Base-by-base conservation (phyloP, 2,329 filamentous ascomycete genomes). In the Clonostachys chloroleuca region DNA sequence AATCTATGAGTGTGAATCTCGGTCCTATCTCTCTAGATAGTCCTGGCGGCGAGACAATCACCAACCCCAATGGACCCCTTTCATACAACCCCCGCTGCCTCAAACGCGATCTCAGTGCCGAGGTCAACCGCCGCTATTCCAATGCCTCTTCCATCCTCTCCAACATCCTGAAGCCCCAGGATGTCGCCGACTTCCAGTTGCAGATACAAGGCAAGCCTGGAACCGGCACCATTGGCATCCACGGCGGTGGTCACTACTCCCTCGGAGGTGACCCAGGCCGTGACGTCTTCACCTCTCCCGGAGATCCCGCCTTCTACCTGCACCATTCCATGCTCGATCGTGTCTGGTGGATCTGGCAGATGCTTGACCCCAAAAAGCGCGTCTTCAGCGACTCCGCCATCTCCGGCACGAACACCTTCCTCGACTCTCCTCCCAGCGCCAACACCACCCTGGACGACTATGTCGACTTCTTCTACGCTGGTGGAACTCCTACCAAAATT, bases 31-130 rank as follows among this genome's bases (percentile, higher is more conserved):
- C 59, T 5, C 60, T 60, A 6, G 56, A 59, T 12, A 47, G 59
- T 2, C 59, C 59, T 5, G 61, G 59, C 2, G 62, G 46, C 49
- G 34, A 41, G 49, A 53, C 52, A 6, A 49, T 49, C 10, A 42
- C 54, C 16, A 51, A 49, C 12, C 48, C 59, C 2, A 48, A 54
- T 8, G 58, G 56, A 1, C 58, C 57, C 10, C 59, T 69, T 0
- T 56, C 55, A 10, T 69, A 68, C 49, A 73, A 74, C 54, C 71
- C 71, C 2, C 69, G 70, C 41, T 70, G 70, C 51, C 53, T 74
- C 35, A 64, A 64, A 46, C 63, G 69, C 1, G 69, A 68, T n/a
- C 45, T 67, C 1, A 59, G 56, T 36, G 53, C 57, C 13, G 46
- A 35, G 1, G 46, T 60, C 34, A 63, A 63, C 45, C 42, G 45